Evolutionary conservation across 148 eudicot genomes (phyloP).

Genomic region (Limonium bicolor): DNA sequence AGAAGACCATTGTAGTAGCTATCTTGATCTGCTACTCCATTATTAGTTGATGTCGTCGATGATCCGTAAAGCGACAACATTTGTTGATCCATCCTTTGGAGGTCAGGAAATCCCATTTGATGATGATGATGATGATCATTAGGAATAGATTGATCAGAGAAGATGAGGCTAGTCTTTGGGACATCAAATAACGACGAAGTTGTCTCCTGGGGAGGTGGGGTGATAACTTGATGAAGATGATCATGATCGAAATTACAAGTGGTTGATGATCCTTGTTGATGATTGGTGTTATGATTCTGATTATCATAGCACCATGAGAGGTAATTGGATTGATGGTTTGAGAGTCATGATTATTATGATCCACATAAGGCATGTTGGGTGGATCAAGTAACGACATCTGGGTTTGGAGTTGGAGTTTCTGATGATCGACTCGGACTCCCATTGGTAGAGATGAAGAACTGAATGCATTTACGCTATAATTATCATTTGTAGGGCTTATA

Average conservation of each 20-base stretch:
- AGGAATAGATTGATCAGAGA: constrained; percentile 6
- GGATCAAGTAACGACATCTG: constrained; percentile 12
- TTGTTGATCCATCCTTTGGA: constrained; percentile 37
- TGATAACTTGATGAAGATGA: no score
- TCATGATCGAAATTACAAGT: no score
- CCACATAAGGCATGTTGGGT: constrained; percentile 15
- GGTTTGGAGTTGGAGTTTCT: neutral
- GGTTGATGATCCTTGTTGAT: no score
- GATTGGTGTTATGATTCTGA: no score
- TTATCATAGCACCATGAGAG: no score
- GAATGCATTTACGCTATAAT: neutral
- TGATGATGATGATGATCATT: neutral
- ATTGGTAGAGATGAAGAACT: neutral
- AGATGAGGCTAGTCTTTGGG: neutral
- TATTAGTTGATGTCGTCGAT: no score
- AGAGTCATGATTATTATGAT: constrained; percentile 6
- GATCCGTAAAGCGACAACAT: constrained; percentile 41
- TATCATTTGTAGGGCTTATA: neutral
- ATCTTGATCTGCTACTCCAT: constrained; percentile 30
- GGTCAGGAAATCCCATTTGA: constrained; percentile 16
- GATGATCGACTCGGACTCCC: neutral
- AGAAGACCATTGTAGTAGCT: constrained; percentile 21
- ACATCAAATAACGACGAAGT: neutral
- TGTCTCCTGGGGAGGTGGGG: no score
- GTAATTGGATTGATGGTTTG: no score